These are phyloP conservation scores for Alopecurus myosuroides DNA, from an alignment of 176 grass and related monocot genomes.

Conservation along the genomic window DNA sequence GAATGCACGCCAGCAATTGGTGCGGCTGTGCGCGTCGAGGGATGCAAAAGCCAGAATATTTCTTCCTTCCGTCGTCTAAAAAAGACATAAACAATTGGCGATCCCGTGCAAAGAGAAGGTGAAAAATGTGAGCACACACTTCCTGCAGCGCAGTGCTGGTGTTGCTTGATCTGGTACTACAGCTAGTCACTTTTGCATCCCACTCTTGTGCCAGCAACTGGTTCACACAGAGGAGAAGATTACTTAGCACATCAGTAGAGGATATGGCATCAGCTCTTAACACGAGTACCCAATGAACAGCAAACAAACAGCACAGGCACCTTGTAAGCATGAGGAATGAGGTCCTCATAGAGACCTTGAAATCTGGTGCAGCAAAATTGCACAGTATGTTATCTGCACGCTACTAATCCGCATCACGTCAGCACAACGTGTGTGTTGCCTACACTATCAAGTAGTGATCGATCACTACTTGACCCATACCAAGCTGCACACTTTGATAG, in stretches of 20 bases:
- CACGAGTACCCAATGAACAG: neutral
- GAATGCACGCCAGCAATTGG: neutral
- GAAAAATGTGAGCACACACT: neutral
- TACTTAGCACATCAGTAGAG: neutral
- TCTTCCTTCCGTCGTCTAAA: neutral
- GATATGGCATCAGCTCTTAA: neutral
- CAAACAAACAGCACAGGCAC: neutral
- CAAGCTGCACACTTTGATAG: neutral
- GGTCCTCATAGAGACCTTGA: too few relatives aligned
- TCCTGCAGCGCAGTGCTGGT: neutral
- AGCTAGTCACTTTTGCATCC: neutral
- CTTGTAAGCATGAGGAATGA: neutral
- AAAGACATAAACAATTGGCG: neutral
- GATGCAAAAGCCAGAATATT: too few relatives aligned
- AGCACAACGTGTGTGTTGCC: neutral
- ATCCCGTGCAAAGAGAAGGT: neutral
- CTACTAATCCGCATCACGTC: neutral
- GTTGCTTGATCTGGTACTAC: neutral
- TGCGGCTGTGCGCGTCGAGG: too few relatives aligned
- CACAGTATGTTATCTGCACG: too few relatives aligned
- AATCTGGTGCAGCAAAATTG: too few relatives aligned
- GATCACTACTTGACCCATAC: neutral
- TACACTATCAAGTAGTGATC: neutral
- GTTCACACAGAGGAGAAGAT: constrained; percentile 13
- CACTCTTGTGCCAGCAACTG: neutral